Percentiles rank a stretch among this genome's conserved stretches.
These are phyloP conservation scores for Xanthoconium purpureum DNA, from an alignment of 768 basidiomycete species.

Conservation along the genomic window DNA sequence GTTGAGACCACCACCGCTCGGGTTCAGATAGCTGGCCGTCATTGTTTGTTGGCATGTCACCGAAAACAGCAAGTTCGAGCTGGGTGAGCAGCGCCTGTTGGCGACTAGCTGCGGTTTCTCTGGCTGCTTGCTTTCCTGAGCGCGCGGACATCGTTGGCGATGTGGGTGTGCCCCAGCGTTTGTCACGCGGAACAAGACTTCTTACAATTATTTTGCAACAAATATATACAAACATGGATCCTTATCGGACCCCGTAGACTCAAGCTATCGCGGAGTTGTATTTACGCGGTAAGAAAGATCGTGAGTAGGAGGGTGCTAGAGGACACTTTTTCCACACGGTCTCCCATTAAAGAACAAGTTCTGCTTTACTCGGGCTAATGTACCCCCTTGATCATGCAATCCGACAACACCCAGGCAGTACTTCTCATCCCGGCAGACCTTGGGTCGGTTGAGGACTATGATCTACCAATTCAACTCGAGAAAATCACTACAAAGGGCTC, in stretches of 20 bases:
- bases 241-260: too few relatives aligned
- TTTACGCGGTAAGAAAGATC: not conserved
- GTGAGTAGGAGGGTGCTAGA: not conserved
- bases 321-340: not conserved
- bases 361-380: not conserved
- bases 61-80: not conserved
- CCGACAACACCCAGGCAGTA: not conserved
- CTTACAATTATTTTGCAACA: too few relatives aligned
- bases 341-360: not conserved
- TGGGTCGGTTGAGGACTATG: not conserved
- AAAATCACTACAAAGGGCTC: not conserved
- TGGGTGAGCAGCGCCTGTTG: not conserved
- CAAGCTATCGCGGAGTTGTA: constrained; percentile 3
- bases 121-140: not conserved
- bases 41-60: not conserved
- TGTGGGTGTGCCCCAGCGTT: too few relatives aligned
- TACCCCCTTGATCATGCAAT: constrained; percentile 7
- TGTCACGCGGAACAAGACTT: too few relatives aligned
- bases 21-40: not conserved
- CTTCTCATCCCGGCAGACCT: constrained; percentile 6
- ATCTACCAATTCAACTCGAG: not conserved
- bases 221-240: too few relatives aligned
- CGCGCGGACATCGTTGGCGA: not conserved
- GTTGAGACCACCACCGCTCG: constrained; percentile 12
- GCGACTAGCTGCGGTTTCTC: not conserved